phyloP scores from a whole-genome alignment of 495 filamentous ascomycete species.

The Aspergillus cristatus region DNA sequence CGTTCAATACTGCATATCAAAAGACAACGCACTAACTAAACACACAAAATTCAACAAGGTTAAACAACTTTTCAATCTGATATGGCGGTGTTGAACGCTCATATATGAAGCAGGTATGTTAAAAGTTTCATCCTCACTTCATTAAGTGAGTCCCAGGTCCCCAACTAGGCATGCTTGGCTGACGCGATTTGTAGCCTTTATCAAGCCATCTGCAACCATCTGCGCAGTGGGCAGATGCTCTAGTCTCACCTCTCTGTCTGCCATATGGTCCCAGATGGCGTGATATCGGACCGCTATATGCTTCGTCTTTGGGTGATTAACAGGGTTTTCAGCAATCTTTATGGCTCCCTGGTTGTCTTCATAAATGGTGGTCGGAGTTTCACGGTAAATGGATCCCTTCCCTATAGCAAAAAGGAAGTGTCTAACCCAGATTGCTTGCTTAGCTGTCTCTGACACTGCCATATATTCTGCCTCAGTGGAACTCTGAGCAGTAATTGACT shows the following conservation, averaged over 20 bases:
- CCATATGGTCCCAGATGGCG: conserved; percentile 9
- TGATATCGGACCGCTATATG: too few species aligned
- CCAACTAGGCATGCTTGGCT: too few species aligned
- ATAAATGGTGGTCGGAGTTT: neutral
- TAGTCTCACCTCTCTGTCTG: neutral
- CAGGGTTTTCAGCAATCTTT: conserved; percentile 8
- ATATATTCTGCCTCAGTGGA: too few species aligned
- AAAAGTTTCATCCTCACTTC: neutral
- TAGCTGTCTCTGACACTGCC: too few species aligned
- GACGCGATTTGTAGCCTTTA: too few species aligned
- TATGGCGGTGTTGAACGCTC: conserved; percentile 1
- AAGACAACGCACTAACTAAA: too few species aligned
- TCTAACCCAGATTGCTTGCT: too few species aligned
- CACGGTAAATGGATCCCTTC: conserved; percentile 1
- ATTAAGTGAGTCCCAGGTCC: neutral
- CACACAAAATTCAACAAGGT: neutral
- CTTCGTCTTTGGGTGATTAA: conserved; percentile 7
- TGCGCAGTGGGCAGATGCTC: conserved; percentile 3
- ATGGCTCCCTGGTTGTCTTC: conserved; percentile 9
- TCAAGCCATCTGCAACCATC: conserved; percentile 14
- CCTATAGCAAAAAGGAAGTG: conserved; percentile 1
- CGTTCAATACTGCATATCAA: conserved; percentile 7
- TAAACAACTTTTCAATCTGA: too few species aligned
- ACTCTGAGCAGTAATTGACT: too few species aligned
- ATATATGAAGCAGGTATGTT: too few species aligned